A percentile compares a stretch with the other conserved stretches of the same genome.
Evolutionary conservation across 2,329 filamentous ascomycete genomes (phyloP).

Genomic region (Phaeosphaeriaceae sp.): DNA sequence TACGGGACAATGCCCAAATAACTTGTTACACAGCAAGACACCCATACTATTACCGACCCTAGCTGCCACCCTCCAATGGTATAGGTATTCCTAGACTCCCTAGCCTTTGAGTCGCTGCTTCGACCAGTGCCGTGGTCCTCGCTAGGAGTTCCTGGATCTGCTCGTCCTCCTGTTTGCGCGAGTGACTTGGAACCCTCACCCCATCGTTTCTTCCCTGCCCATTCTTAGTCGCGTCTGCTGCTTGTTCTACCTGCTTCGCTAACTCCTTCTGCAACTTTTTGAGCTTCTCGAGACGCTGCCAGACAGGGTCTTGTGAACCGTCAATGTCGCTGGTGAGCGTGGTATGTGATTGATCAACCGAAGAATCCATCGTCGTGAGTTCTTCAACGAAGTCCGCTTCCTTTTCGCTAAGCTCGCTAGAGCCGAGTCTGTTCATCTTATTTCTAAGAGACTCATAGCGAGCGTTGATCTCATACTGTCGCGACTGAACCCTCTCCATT

Average conservation of each 20-base stretch:
- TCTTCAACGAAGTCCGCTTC: conserved; percentile 67
- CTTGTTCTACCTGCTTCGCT: conserved; percentile 32
- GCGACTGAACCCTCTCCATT: conserved; percentile 60
- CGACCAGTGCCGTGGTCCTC: conserved; percentile 41
- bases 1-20: background rate
- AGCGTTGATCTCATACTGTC: conserved; percentile 63
- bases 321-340: conserved; percentile 42
- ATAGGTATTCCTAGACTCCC: conserved; percentile 36
- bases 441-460: conserved; percentile 66
- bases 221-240: conserved; percentile 16
- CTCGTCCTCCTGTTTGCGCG: conserved; percentile 43
- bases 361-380: conserved; percentile 53
- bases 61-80: conserved; percentile 13
- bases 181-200: conserved; percentile 42
- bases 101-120: conserved; percentile 39
- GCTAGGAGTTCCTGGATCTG: conserved; percentile 42
- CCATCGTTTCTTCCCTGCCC: conserved; percentile 13
- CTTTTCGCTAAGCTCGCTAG: conserved; percentile 66
- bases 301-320: conserved; percentile 45
- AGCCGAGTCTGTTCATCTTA: conserved; percentile 56
- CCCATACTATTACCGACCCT: background rate
- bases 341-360: conserved; percentile 39
- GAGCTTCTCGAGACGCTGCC: conserved; percentile 65
- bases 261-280: conserved; percentile 62
- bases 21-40: background rate